phyloP scores from a whole-genome alignment of 2,329 filamentous ascomycete species.

The Verticillium dahliae region DNA sequence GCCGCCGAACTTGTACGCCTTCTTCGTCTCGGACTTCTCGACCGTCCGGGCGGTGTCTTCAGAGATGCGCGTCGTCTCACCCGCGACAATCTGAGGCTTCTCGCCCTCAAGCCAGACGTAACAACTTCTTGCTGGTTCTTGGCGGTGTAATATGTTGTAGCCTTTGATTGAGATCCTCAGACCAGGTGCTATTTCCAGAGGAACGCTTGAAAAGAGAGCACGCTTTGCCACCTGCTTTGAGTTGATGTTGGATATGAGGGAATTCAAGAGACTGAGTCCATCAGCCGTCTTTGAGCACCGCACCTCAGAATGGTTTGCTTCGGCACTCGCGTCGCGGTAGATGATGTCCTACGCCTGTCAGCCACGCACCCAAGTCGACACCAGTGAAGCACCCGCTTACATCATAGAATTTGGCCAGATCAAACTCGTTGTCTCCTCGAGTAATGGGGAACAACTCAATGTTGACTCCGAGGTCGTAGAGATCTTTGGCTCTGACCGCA shows the following conservation, averaged over 20 bases:
- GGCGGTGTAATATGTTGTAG: slow-evolving; percentile 81
- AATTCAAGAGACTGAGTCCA: slow-evolving; percentile 72
- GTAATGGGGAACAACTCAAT: slow-evolving; percentile 94
- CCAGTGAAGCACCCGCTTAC: slow-evolving; percentile 35
- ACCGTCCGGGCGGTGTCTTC: slow-evolving; percentile 72
- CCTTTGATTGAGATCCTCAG: slow-evolving; percentile 88
- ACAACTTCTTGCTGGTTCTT: slow-evolving; percentile 72
- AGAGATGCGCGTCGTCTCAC: slow-evolving; percentile 67
- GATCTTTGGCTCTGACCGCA: slow-evolving; percentile 81
- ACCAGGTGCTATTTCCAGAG: slow-evolving; percentile 79
- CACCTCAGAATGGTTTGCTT: slow-evolving; percentile 48
- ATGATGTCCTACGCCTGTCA: slow-evolving; percentile 69
- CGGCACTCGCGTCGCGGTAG: slow-evolving; percentile 69
- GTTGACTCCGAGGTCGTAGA: slow-evolving; percentile 86
- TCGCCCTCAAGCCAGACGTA: slow-evolving; percentile 89
- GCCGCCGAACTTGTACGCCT: slow-evolving; percentile 93
- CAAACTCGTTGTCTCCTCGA: slow-evolving; percentile 62
- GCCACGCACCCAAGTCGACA: slow-evolving; percentile 1
- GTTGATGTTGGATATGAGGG: slow-evolving; percentile 79
- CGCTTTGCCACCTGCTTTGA: slow-evolving; percentile 84
- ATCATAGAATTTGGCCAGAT: slow-evolving; percentile 84
- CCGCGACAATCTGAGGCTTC: slow-evolving; percentile 69
- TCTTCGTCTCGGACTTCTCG: slow-evolving; percentile 75
- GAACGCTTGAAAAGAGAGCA: slow-evolving; percentile 78
- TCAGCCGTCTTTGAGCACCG: slow-evolving; percentile 63